A percentile compares a stretch with the other conserved stretches of the same genome.
phyloP scores from a whole-genome alignment of 1,284 basidiomycete genomes.

The Papiliotrema nemorosa region DNA sequence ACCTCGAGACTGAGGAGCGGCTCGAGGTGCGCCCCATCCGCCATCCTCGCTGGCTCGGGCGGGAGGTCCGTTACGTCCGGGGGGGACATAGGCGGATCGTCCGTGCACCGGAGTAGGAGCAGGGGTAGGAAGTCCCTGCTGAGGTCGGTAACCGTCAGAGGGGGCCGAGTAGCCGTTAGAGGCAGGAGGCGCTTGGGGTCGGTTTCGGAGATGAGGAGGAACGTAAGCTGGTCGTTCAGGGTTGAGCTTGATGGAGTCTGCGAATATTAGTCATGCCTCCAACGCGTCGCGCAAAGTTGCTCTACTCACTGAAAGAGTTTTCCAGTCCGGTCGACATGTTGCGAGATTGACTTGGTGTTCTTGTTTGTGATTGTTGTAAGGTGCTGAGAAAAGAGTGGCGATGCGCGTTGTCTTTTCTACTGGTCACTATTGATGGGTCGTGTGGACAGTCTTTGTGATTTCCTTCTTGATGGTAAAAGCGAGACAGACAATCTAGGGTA shows the following conservation, averaged over 20 bases:
- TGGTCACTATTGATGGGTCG: neutral
- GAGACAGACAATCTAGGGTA: constrained; percentile 8
- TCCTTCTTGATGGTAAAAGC: constrained; percentile 2
- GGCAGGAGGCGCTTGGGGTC: constrained; percentile 36
- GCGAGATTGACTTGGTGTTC: neutral
- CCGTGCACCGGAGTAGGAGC: constrained; percentile 37
- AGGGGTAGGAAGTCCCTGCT: constrained; percentile 43
- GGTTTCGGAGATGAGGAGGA: constrained; percentile 76
- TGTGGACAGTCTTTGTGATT: constrained; percentile 5
- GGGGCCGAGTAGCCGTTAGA: constrained; percentile 19
- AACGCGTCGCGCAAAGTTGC: too few relatives aligned
- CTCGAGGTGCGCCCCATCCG: constrained; percentile 54
- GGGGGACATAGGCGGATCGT: constrained; percentile 58
- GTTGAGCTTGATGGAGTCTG: constrained; percentile 49
- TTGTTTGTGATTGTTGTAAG: constrained; percentile 2
- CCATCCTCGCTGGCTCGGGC: constrained; percentile 46
- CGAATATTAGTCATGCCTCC: too few relatives aligned
- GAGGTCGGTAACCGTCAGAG: constrained; percentile 31
- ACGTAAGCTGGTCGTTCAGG: constrained; percentile 77
- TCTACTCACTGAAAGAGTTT: constrained; percentile 74
- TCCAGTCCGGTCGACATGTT: constrained; percentile 60
- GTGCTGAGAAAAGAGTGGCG: constrained; percentile 14
- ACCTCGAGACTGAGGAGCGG: constrained; percentile 48
- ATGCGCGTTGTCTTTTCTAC: too few relatives aligned
- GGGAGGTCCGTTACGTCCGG: constrained; percentile 47